phyloP scores from a whole-genome alignment of 1,139 yeast species.

The Yamadazyma aaseri region DNA sequence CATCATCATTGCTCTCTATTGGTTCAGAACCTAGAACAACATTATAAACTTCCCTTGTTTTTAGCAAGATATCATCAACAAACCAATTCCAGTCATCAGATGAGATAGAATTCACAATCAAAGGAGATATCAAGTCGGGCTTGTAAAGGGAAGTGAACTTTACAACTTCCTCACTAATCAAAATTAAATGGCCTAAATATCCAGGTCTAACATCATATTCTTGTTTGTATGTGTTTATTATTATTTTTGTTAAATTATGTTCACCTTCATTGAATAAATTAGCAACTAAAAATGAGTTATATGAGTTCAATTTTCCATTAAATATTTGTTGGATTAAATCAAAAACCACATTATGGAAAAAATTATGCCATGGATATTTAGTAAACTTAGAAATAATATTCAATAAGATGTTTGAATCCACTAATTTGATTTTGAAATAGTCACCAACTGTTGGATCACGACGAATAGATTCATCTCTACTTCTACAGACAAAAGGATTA shows the following conservation, averaged over 20 bases:
- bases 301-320: conserved; percentile 48
- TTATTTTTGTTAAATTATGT: conserved; percentile 35
- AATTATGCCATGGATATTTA: conserved; percentile 46
- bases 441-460: conserved; percentile 44
- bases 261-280: conserved; percentile 34
- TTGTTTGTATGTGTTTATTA: conserved; percentile 29
- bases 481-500: conserved; percentile 46
- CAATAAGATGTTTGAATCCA: conserved; percentile 39
- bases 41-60: conserved; percentile 47
- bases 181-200: conserved; percentile 47
- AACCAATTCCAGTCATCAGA: conserved; percentile 48
- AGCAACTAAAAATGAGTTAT: conserved; percentile 47
- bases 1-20: conserved; percentile 15
- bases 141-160: conserved; percentile 49
- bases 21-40: conserved; percentile 39
- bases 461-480: conserved; percentile 33
- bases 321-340: conserved; percentile 49
- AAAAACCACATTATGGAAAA: conserved; percentile 51
- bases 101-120: conserved; percentile 38
- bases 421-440: conserved; percentile 39
- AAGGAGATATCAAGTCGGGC: conserved; percentile 47
- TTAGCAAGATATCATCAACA: conserved; percentile 40
- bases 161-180: conserved; percentile 50
- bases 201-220: conserved; percentile 39
- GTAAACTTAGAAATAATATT: conserved; percentile 39